Conservation (phyloP, 352 stramenopile genomes). For the Plasmopara viticola region DNA sequence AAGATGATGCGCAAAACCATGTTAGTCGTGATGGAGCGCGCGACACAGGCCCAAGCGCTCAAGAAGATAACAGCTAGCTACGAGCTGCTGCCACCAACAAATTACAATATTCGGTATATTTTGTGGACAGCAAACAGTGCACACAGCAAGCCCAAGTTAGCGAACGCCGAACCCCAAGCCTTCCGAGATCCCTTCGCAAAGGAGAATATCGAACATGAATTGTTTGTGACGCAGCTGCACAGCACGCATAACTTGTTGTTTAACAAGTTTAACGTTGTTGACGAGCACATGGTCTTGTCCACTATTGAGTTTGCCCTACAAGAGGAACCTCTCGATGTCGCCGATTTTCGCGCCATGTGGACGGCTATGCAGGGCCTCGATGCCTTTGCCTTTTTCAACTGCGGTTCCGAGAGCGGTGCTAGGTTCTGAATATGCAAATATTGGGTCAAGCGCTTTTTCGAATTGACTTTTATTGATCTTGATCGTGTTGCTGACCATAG, state of each 20-base stretch:
- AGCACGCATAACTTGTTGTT: slow-evolving; percentile 74
- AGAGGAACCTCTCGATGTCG: slow-evolving; percentile 38
- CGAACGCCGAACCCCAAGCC: slow-evolving; percentile 7
- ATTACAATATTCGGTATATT: slow-evolving; percentile 38
- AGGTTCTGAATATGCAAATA: slow-evolving; percentile 22
- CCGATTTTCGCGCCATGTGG: slow-evolving; percentile 66
- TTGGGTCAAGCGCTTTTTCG: slow-evolving; percentile 1
- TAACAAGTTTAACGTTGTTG: slow-evolving; percentile 78
- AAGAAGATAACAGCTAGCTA: slow-evolving; percentile 54
- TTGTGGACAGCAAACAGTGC: slow-evolving; percentile 41
- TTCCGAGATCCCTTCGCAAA: slow-evolving; percentile 72
- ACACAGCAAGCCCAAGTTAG: slow-evolving; percentile 32
- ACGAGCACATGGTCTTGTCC: slow-evolving; percentile 72
- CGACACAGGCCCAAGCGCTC: slow-evolving; percentile 49
- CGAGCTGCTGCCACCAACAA: slow-evolving; percentile 39
- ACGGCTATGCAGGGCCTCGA: slow-evolving; percentile 63
- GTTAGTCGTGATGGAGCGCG: slow-evolving; percentile 53
- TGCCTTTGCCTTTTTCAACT: slow-evolving; percentile 83
- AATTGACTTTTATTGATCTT: slow-evolving; percentile 8
- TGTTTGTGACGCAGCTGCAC: slow-evolving; percentile 59
- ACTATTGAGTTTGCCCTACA: slow-evolving; percentile 70
- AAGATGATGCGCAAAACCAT: slow-evolving; percentile 55
- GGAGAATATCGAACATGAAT: slow-evolving; percentile 60
- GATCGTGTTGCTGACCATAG: slow-evolving; percentile 17
- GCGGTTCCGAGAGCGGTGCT: slow-evolving; percentile 71